These are phyloP conservation scores for Candida sp. DNA, from an alignment of 1,139 yeast genomes.

Conservation along the genomic window DNA sequence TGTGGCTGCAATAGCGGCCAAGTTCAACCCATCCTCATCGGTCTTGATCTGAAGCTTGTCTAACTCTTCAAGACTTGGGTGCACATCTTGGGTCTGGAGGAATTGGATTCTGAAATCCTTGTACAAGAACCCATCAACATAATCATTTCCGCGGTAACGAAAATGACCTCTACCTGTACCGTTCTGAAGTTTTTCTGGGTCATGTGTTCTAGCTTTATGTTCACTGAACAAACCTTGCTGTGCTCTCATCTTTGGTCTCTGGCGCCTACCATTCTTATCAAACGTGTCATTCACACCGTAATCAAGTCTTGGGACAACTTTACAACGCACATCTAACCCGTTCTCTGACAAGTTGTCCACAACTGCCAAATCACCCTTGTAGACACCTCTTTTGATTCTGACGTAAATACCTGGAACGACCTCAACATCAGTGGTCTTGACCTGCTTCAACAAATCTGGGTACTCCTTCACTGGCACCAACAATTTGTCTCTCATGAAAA, in stretches of 20 bases:
- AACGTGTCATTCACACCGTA: constrained; percentile 74
- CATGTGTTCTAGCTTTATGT: constrained; percentile 61
- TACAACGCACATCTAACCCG: constrained; percentile 92
- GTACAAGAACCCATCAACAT: constrained; percentile 83
- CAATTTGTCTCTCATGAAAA: constrained; percentile 71
- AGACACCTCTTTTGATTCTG: constrained; percentile 88
- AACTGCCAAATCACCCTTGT: constrained; percentile 91
- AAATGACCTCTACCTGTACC: constrained; percentile 78
- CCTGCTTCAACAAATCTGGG: constrained; percentile 91
- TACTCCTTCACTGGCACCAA: constrained; percentile 96
- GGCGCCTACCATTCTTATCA: constrained; percentile 59
- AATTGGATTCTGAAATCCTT: constrained; percentile 88
- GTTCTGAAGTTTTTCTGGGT: constrained; percentile 64
- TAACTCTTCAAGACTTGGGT: constrained; percentile 88
- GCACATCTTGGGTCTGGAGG: constrained; percentile 82
- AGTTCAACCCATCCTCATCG: constrained; percentile 77
- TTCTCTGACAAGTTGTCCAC: constrained; percentile 94
- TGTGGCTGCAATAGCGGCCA: constrained; percentile 84
- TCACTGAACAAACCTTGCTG: constrained; percentile 86
- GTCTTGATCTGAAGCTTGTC: constrained; percentile 78
- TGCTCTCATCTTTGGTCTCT: constrained; percentile 67
- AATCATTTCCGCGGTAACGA: constrained; percentile 85
- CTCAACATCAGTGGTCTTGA: constrained; percentile 86
- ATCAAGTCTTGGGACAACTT: constrained; percentile 91
- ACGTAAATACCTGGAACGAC: constrained; percentile 93